phyloP scores from a whole-genome alignment of 768 basidiomycete species.

The Galerina sulciceps region DNA sequence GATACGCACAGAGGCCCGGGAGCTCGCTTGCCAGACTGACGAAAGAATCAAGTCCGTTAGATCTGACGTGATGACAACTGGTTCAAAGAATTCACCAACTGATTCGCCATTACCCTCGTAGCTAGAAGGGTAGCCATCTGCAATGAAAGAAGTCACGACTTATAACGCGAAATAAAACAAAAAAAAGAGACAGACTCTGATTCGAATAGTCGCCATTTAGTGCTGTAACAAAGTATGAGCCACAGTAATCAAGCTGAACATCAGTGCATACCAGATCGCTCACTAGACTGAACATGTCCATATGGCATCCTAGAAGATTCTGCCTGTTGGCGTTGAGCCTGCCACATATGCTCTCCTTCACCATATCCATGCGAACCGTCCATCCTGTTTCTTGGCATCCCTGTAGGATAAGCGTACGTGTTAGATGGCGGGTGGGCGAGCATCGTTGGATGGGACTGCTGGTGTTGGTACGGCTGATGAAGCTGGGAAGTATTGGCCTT shows the following conservation, averaged over 20 bases:
- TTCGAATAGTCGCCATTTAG: constrained; percentile 43
- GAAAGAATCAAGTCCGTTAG: not conserved
- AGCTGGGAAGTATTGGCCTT: constrained; percentile 34
- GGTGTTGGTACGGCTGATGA: constrained; percentile 18
- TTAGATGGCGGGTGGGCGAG: not conserved
- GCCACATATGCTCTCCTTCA: constrained; percentile 34
- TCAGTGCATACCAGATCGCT: constrained; percentile 53
- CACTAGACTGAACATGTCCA: constrained; percentile 56
- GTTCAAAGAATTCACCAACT: not conserved
- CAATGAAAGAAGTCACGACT: constrained; percentile 7
- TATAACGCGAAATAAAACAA: constrained; percentile 3
- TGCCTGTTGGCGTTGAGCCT: constrained; percentile 23
- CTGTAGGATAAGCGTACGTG: constrained; percentile 26
- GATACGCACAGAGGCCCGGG: constrained; percentile 63
- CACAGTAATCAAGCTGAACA: constrained; percentile 22
- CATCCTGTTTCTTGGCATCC: constrained; percentile 31
- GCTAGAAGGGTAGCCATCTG: constrained; percentile 24
- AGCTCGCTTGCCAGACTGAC: constrained; percentile 55
- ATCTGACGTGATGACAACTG: not conserved
- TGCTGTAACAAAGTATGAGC: constrained; percentile 25
- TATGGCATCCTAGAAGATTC: constrained; percentile 42
- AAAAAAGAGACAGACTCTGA: constrained; percentile 34
- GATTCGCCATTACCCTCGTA: constrained; percentile 23
- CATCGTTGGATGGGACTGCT: constrained; percentile 9
- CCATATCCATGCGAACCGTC: constrained; percentile 33